Evolutionary conservation across 257 asterid genomes (phyloP).

Genomic region (Solanum raphanifolium): DNA sequence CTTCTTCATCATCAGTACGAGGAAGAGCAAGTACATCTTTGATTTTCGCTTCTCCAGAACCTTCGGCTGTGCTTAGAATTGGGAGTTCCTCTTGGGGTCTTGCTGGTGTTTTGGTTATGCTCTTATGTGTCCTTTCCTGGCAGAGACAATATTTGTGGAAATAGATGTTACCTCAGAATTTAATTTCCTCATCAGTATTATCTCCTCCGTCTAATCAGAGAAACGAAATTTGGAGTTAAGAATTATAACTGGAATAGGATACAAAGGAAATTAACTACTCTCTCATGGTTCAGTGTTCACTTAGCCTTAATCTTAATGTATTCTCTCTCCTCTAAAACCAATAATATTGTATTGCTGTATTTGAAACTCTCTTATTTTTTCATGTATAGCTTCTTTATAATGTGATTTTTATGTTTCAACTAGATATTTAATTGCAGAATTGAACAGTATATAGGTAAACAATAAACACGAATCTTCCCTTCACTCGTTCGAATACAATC

Average conservation of each 20-base stretch:
- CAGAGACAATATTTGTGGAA: conserved; percentile 50
- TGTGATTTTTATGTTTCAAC: background rate
- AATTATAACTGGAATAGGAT: background rate
- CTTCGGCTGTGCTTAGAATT: conserved; percentile 24
- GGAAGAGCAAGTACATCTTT: background rate
- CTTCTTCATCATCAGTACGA: conserved; percentile 20
- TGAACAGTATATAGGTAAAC: background rate
- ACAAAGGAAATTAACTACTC: background rate
- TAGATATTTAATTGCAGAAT: background rate
- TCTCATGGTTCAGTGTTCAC: background rate
- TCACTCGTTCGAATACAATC: background rate
- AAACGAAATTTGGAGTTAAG: background rate
- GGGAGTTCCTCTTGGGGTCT: conserved; percentile 67
- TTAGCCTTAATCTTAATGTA: background rate
- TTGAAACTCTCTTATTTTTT: background rate
- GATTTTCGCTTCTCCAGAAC: background rate
- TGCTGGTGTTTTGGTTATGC: conserved; percentile 53
- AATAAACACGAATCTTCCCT: background rate
- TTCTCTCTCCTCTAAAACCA: background rate
- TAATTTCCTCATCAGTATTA: background rate
- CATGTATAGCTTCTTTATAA: background rate
- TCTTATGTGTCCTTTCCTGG: conserved; percentile 48
- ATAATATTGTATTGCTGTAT: background rate
- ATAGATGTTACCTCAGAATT: background rate
- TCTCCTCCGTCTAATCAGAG: background rate